Base-by-base conservation (phyloP, 768 basidiomycete genomes). In the Suillus lakei region DNA sequence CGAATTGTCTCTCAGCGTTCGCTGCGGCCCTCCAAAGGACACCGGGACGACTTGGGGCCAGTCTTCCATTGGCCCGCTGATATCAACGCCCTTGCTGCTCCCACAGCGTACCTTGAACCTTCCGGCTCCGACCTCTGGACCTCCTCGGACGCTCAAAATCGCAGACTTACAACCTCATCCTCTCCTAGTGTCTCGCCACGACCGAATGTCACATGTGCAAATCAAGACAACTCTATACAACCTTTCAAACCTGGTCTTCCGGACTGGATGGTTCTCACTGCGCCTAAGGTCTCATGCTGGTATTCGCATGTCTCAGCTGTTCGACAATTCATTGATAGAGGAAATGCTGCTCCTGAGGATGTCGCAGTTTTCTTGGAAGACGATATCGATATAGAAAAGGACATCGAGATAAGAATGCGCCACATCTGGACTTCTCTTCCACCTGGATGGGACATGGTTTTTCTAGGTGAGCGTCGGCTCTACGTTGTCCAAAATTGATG, bases 331-430 rank as follows among this genome's bases (percentile, higher is more conserved):
- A 72, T 79, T 15, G 69, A 72, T 12, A 75, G 51, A 78, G 79
- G 64, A 61, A 72, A 63, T 55, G 65, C 34, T 51, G 71, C 53
- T 18, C 60, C 56, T 4, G 69, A 78, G 63, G 80, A 80, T 13
- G 78, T 84, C 2, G 79, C 81, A 0, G 64, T 92, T 10, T 81
- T 93, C n/a, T 78, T 92, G 8, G 92, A 93, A 74, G 92, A 93
- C 71, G 92, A 93, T 67, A 78, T 93, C 12, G 90, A 93, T 71
- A 88, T 92, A 85, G 92, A 93, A 76, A 79, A 74, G 36, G 85
- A 92, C 68, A 78, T 93, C 15, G 68, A 76, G 6, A 61, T 70
- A 16, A 82, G 84, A 32, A 71, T 85, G 48, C 64, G 68, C 61
- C 65, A 63, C 26, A 55, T 90, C 89, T 43, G 90, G 88, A 89